Evolutionary conservation across 2,329 filamentous ascomycete species (phyloP).

Genomic region (Ciborinia camelliae): DNA sequence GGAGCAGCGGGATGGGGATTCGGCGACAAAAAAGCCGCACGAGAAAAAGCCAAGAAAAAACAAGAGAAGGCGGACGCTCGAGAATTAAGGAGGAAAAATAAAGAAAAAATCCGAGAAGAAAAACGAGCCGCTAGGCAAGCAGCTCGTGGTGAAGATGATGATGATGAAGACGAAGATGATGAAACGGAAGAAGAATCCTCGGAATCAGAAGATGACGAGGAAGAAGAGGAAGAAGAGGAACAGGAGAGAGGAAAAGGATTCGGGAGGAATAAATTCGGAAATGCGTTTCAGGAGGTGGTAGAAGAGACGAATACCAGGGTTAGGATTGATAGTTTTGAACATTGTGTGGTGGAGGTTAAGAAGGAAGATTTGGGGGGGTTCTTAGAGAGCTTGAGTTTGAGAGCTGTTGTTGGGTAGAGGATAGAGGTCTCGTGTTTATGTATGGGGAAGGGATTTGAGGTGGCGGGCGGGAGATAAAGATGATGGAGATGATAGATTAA

Average conservation of each 20-base stretch:
- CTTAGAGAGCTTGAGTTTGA: conserved; percentile 86
- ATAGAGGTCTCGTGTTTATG: not conserved
- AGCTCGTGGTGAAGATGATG: conserved; percentile 43
- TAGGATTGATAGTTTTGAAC: conserved; percentile 93
- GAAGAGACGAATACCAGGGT: conserved; percentile 86
- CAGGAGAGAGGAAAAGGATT: conserved; percentile 59
- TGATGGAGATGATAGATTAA: not conserved
- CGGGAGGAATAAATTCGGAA: conserved; percentile 85
- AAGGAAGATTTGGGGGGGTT: conserved; percentile 93
- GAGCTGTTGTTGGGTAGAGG: conserved; percentile 68
- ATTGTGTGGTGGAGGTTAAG: conserved; percentile 95
- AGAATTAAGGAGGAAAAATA: conserved; percentile 53
- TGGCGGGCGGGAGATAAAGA: too few relatives aligned
- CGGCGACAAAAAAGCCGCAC: conserved; percentile 63
- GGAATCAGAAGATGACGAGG: conserved; percentile 50
- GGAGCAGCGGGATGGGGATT: conserved; percentile 62
- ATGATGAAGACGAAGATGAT: conserved; percentile 46
- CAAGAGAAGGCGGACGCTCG: conserved; percentile 63
- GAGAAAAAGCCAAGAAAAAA: conserved; percentile 56
- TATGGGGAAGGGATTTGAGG: not conserved
- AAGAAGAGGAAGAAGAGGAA: conserved; percentile 49
- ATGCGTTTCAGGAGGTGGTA: conserved; percentile 92
- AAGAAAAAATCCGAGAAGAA: conserved; percentile 57
- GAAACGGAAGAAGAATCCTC: conserved; percentile 51
- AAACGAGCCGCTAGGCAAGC: conserved; percentile 57